phyloP scores from a whole-genome alignment of 1,284 basidiomycete species.

The Ceratobasidium sp. region DNA sequence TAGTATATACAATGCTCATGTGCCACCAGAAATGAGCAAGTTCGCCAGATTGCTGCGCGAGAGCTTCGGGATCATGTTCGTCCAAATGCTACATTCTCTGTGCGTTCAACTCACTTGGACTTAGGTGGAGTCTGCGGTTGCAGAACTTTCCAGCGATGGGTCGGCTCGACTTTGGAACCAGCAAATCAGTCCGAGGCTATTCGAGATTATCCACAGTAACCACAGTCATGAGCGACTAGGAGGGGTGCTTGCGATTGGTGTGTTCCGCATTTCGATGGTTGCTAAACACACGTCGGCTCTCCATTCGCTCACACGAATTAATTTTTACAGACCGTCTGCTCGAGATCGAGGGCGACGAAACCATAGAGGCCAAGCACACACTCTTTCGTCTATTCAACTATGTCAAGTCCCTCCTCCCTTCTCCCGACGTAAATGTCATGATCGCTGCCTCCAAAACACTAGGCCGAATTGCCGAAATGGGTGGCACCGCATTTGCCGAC shows the following conservation, averaged over 20 bases:
- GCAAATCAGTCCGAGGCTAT: slow-evolving; percentile 76
- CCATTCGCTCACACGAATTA: slow-evolving; percentile 44
- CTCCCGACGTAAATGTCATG: slow-evolving; percentile 86
- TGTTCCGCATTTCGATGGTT: slow-evolving; percentile 48
- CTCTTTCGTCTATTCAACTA: slow-evolving; percentile 91
- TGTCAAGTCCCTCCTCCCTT: slow-evolving; percentile 83
- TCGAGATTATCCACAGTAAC: slow-evolving; percentile 82
- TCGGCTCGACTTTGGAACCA: slow-evolving; percentile 82
- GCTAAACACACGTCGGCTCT: slow-evolving; percentile 44
- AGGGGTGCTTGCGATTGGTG: slow-evolving; percentile 82
- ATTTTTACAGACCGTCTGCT: slow-evolving; percentile 66
- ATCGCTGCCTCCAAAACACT: slow-evolving; percentile 84
- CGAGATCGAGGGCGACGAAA: slow-evolving; percentile 74
- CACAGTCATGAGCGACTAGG: slow-evolving; percentile 78
- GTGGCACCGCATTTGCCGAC: slow-evolving; percentile 82
- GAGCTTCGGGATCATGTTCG: slow-evolving; percentile 43
- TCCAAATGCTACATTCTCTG: slow-evolving; percentile 41
- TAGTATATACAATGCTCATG: not conserved
- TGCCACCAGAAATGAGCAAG: slow-evolving; percentile 42
- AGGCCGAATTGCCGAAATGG: slow-evolving; percentile 80
- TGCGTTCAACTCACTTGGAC: slow-evolving; percentile 34
- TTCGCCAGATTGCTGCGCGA: slow-evolving; percentile 43
- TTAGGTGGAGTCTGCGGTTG: slow-evolving; percentile 71
- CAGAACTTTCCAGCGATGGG: slow-evolving; percentile 78
- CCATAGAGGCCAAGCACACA: slow-evolving; percentile 64